Base-by-base conservation (phyloP, 257 asterid genomes). In the Solanum etuberosum region DNA sequence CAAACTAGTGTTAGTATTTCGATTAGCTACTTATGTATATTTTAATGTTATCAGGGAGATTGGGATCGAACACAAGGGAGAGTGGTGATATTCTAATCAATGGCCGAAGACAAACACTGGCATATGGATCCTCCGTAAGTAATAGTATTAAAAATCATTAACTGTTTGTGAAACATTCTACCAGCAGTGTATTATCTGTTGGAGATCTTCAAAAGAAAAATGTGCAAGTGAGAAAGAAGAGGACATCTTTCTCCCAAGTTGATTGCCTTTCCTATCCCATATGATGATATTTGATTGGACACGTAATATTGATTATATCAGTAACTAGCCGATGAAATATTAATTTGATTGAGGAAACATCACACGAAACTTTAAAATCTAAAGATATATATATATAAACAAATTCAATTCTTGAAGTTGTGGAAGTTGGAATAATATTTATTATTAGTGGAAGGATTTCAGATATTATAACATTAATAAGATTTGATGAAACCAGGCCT, bases 71-170 rank as follows among this genome's bases (percentile, higher is more conserved):
- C 76, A 88, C 88, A 10, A 85, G 88, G 71, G 88, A 88, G 83
- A 88, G 51, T 13, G 90, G 90, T 11, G 86, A 88, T 23, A 85
- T 88, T 65, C 84, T 88, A 5, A 51, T 85, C 57, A 88, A 85
- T 80, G 90, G 90, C 9, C 83, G 86, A 3, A 54, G 27, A 86
- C 90, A 88, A 32, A 54, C 86, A 10, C 73, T 88, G 37, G 86
- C 86, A 9, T 85, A 73, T 67, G 90, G 90, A 61, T 34, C 90
- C 5, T 88, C 38, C 5, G 90, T 88, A 25, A 63, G 73, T 65
- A 2, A 65, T n/a, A n/a, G n/a, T n/a, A 20, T 43, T 46, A 38
- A 38, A 11, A 38, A 38, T 38, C 11, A 46, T 13, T 46, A 13
- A 13, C 54, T 46, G 48, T 42, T 46, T 12, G 18, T 46, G 54